Evolutionary conservation across 495 filamentous ascomycete species (phyloP).

Genomic region (Aspergillus nidulans): DNA sequence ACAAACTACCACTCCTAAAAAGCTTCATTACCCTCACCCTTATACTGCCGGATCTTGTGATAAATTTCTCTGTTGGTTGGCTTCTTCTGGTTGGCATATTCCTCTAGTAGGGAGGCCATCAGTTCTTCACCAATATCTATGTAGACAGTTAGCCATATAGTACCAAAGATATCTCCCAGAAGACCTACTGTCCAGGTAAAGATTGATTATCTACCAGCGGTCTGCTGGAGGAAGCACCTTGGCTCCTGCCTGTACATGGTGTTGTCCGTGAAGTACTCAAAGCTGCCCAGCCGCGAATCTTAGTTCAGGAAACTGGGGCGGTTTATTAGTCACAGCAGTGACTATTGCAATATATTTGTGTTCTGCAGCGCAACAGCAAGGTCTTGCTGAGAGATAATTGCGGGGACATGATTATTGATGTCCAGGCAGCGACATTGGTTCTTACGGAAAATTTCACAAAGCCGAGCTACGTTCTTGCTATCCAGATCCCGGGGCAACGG

Average conservation of each 20-base stretch:
- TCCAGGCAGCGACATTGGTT: conserved; percentile 22
- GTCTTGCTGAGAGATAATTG: conserved; percentile 21
- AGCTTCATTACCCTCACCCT: conserved; percentile 19
- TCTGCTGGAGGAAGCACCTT: conserved; percentile 22
- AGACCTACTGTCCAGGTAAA: conserved; percentile 30
- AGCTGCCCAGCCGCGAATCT: conserved; percentile 14
- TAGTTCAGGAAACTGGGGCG: conserved; percentile 2
- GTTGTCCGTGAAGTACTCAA: conserved; percentile 31
- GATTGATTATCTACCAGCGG: conserved; percentile 35
- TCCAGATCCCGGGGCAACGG: conserved; percentile 10
- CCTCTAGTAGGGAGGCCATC: conserved; percentile 20
- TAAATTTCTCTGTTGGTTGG: conserved; percentile 38
- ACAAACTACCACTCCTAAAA: conserved; percentile 23
- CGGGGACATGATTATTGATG: conserved; percentile 21
- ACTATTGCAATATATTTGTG: conserved; percentile 1
- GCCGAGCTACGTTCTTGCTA: conserved; percentile 19
- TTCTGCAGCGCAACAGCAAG: conserved; percentile 9
- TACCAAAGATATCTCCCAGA: too few relatives aligned
- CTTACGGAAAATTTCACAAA: conserved; percentile 24
- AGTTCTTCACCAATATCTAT: conserved; percentile 25
- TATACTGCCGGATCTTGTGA: conserved; percentile 35
- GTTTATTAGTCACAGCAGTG: conserved; percentile 11
- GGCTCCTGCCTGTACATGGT: conserved; percentile 27
- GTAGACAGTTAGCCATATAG: neutral
- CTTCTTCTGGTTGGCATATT: conserved; percentile 33